Base-by-base conservation (phyloP, 306 rosid genomes). In the Morella rubra region DNA sequence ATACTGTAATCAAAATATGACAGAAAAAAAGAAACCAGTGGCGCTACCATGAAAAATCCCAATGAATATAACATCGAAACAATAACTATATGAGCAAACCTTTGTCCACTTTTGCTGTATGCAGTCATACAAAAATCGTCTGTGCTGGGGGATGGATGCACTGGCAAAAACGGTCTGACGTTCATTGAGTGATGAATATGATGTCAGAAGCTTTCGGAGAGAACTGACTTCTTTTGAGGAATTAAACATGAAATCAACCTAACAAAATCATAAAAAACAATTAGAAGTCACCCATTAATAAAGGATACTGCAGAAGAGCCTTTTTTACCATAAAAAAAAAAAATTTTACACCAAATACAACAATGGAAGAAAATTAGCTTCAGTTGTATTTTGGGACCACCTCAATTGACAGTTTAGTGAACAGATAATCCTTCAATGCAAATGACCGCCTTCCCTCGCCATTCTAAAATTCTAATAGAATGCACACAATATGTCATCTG, bases 31-130 rank as follows among this genome's bases (percentile, higher is more conserved):
- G 55, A 18, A 65, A 67, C 24, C 44, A 69, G 46, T 55, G 46
- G 54, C 45, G 22, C 77, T 5, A 68, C 42, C 45, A 37, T 69
- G 66, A 60, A 50, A 68, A 16, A 64, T 51, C 61, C 53, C 49
- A 50, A 81, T 8, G 42, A 52, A 50, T 12, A 51, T 59, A 18
- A 61, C 44, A 86, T 55, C 55, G 65, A 77, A 86, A 76, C 37
- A 71, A 27, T 76, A 78, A 40, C 59, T 56, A 73, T 73, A 87
- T 55, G 55, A 71, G 54, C 77, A 76, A 74, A 90, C 97, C 93
- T 95, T 92, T 40, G 99, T 90, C 97, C 99, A 95, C 80, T 95
- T 95, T 84, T 95, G 97, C 81, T 95, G 97, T 85, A 92, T 82
- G 73, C 89, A 90, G 77, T 95, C 97, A 52, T 88, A 87, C 81